Evolutionary conservation across 2,329 filamentous ascomycete genomes (phyloP), one percentile per base, ranked within the genome.

Genomic region (Ascochyta viciae-villosae): DNA sequence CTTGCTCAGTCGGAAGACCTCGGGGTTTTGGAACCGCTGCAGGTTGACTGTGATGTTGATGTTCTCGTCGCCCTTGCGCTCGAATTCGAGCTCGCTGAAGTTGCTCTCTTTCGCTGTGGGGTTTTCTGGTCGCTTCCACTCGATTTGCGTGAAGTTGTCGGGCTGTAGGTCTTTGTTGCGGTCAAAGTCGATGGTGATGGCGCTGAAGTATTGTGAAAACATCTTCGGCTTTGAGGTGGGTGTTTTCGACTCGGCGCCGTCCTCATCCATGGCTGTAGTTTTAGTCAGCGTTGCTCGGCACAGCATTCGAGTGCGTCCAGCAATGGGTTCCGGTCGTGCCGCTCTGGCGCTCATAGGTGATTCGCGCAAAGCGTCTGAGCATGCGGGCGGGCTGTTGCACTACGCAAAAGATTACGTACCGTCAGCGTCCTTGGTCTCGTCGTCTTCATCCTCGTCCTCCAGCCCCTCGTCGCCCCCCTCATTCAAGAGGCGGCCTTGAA

Each of bases 61-160:
- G 66, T 96, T 97, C 74, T 97, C 92, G 72, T 99, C 95, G 31
- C 92, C 89, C 67, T 89, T 91, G 50, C 95, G 87, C 80, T 96
- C 92, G 74, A 99, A 98, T 39, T 92, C 89, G 40, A 99, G 81
- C 72, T 90, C 89, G 77, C 97, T 95, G 70, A 98, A 96, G 70
- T 96, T 91, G 40, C 87, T 85, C 29, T 87, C 86, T 29, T 87
- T 81, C 6, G 88, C 83, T 48, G 83, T 84, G 35, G 85, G 83
- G 74, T 61, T 81, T 79, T 81, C 87, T 4, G 92, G 89, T 72
- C 95, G 96, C 73, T 90, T 91, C 95, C 95, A 99, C 71, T 93
- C 91, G 34, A 98, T 76, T 80, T 83, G 73, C 76, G 82, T 71
- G 76, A 85, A 77, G 78, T 84, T 79, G 59, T 84, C 85, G 13